Evolutionary conservation across 2,329 filamentous ascomycete species (phyloP).

Genomic region (Salinomyces thailandicus): DNA sequence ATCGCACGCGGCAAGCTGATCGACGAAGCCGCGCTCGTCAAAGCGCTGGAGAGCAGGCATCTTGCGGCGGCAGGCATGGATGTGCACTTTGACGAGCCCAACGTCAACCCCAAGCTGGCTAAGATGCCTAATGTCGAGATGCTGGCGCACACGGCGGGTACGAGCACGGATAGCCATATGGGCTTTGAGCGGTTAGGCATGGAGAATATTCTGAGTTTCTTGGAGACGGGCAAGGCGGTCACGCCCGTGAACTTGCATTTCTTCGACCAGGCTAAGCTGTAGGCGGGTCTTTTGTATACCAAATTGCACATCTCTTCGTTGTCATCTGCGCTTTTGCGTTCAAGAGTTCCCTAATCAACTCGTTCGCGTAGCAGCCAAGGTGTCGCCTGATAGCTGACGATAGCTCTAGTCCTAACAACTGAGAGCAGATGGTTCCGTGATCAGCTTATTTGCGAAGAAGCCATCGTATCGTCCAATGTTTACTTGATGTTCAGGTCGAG

Average conservation of each 20-base stretch:
- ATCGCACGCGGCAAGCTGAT: conserved; percentile 55
- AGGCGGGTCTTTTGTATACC: too few species aligned
- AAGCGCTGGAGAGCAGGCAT: conserved; percentile 44
- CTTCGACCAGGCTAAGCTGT: conserved; percentile 24
- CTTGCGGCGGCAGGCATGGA: conserved; percentile 50
- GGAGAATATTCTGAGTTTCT: conserved; percentile 38
- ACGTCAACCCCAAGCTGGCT: conserved; percentile 37
- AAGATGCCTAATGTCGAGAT: conserved; percentile 32
- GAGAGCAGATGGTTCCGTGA: too few species aligned
- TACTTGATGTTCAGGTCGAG: too few species aligned
- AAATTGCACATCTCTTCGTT: too few species aligned
- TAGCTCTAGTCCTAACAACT: too few species aligned
- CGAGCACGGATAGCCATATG: conserved; percentile 30
- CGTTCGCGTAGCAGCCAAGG: too few species aligned
- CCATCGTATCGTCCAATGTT: too few species aligned
- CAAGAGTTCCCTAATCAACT: too few species aligned
- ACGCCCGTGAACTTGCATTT: conserved; percentile 55
- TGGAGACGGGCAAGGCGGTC: conserved; percentile 41
- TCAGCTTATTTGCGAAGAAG: too few species aligned
- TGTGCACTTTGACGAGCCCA: conserved; percentile 53
- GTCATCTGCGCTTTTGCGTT: too few species aligned
- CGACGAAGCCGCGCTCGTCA: conserved; percentile 52
- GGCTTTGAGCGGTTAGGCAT: conserved; percentile 33
- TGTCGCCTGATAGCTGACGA: too few species aligned
- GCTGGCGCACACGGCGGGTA: conserved; percentile 31